Percentiles rank a stretch among this genome's conserved stretches.
Evolutionary conservation across 2,329 filamentous ascomycete species (phyloP).

Genomic region (Arthroderma sp.): DNA sequence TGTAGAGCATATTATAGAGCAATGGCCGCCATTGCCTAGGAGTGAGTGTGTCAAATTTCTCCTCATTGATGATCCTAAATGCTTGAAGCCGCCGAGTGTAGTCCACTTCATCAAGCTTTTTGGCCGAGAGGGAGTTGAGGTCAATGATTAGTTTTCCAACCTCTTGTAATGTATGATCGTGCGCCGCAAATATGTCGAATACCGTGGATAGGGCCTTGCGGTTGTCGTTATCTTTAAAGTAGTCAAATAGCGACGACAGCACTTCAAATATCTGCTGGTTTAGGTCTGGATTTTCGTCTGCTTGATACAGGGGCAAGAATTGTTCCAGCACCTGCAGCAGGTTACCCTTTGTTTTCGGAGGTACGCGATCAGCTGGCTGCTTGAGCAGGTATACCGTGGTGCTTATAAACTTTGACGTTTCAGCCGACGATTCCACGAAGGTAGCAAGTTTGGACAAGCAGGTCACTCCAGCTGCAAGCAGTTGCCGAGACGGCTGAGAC

Average conservation of each 20-base stretch:
- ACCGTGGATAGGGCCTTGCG: conserved; percentile 62
- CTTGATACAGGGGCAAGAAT: conserved; percentile 56
- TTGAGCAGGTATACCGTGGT: conserved; percentile 70
- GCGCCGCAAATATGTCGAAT: conserved; percentile 54
- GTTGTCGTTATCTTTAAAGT: conserved; percentile 71
- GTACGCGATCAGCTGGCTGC: conserved; percentile 73
- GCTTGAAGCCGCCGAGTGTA: conserved; percentile 70
- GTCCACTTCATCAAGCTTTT: conserved; percentile 70
- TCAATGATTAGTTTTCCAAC: conserved; percentile 60
- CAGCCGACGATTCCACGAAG: conserved; percentile 47
- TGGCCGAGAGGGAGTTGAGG: conserved; percentile 64
- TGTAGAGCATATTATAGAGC: conserved; percentile 79
- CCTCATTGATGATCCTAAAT: conserved; percentile 57
- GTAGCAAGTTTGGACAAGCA: conserved; percentile 64
- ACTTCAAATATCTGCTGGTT: conserved; percentile 57
- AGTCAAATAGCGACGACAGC: conserved; percentile 71
- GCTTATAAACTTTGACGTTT: conserved; percentile 64
- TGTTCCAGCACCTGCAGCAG: conserved; percentile 68
- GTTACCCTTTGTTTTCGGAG: conserved; percentile 66
- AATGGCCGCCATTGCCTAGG: conserved; percentile 74
- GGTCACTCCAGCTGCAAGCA: conserved; percentile 67
- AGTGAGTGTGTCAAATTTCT: conserved; percentile 46
- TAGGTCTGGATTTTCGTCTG: conserved; percentile 43
- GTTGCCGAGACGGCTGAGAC: conserved; percentile 51
- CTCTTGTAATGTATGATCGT: conserved; percentile 46